Percentiles rank a stretch among this genome's conserved stretches.
Conservation (phyloP, 2,329 filamentous ascomycete genomes). For the Daldinia eschscholtzii region DNA sequence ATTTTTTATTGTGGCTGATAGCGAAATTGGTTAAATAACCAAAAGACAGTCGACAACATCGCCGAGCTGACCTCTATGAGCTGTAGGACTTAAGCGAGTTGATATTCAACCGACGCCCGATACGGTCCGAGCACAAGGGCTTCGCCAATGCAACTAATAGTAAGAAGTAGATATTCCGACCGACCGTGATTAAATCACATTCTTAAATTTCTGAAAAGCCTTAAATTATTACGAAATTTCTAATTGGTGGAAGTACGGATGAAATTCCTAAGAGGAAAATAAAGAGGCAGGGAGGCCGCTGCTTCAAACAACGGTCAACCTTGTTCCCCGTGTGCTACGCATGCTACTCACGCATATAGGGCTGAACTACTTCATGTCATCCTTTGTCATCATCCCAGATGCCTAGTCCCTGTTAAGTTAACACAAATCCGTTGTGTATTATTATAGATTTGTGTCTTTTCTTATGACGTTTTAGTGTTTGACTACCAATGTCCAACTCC, state of each 20-base stretch:
- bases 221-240: background rate
- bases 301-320: background rate
- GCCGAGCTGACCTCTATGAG: background rate
- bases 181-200: background rate
- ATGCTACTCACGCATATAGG: background rate
- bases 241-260: slow-evolving; percentile 3
- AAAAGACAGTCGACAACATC: background rate
- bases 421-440: background rate
- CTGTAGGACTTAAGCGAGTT: background rate
- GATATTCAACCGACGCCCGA: slow-evolving; percentile 4
- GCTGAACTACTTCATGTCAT: background rate
- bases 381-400: background rate
- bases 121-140: background rate
- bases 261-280: too few relatives aligned
- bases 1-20: background rate
- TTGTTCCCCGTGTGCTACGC: background rate
- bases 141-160: background rate
- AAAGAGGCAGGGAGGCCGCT: background rate
- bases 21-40: background rate
- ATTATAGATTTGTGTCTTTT: background rate
- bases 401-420: background rate
- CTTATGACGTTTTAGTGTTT: background rate
- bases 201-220: background rate
- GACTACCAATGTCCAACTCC: background rate
- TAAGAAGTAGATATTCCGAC: background rate